Percentiles rank a stretch among this genome's conserved stretches.
These are phyloP conservation scores for Retiboletus flavoniger DNA, from an alignment of 1,284 basidiomycete genomes.

Conservation along the genomic window DNA sequence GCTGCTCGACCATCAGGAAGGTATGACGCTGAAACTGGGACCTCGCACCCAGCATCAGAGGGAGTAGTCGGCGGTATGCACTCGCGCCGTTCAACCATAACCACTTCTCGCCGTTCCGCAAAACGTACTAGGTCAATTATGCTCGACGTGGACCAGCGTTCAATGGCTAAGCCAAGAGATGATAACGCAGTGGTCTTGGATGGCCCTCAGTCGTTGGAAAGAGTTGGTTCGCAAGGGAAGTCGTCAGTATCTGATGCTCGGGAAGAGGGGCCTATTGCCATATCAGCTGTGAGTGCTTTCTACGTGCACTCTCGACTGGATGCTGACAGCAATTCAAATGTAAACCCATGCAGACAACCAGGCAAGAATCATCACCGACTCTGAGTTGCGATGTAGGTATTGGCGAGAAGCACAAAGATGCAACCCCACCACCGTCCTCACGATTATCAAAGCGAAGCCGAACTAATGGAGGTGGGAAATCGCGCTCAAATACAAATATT, in stretches of 20 bases:
- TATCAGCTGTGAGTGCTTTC: slow-evolving; percentile 9
- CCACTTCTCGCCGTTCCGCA: not conserved
- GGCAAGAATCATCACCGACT: not conserved
- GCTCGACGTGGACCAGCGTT: not conserved
- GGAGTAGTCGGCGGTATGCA: not conserved
- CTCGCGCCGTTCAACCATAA: not conserved
- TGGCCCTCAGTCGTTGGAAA: not conserved
- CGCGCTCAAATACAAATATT: slow-evolving; percentile 57
- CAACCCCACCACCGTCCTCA: slow-evolving; percentile 1
- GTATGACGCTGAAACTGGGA: not conserved
- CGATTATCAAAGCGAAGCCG: slow-evolving; percentile 28
- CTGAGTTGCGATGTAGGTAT: not conserved
- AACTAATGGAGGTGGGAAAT: slow-evolving; percentile 13
- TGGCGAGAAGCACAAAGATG: slow-evolving; percentile 19
- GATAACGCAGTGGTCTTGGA: not conserved
- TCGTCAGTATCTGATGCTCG: slow-evolving; percentile 1
- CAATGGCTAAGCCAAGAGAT: not conserved
- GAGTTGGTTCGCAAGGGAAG: not conserved
- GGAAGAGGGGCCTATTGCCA: not conserved
- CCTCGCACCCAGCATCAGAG: not conserved
- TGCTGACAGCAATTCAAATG: slow-evolving; percentile 3
- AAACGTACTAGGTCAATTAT: slow-evolving; percentile 3
- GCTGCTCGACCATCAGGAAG: not conserved
- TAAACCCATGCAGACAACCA: not conserved
- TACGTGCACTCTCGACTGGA: not conserved